Conservation (phyloP, 1,284 basidiomycete species). For the Phlebopus sp. region DNA sequence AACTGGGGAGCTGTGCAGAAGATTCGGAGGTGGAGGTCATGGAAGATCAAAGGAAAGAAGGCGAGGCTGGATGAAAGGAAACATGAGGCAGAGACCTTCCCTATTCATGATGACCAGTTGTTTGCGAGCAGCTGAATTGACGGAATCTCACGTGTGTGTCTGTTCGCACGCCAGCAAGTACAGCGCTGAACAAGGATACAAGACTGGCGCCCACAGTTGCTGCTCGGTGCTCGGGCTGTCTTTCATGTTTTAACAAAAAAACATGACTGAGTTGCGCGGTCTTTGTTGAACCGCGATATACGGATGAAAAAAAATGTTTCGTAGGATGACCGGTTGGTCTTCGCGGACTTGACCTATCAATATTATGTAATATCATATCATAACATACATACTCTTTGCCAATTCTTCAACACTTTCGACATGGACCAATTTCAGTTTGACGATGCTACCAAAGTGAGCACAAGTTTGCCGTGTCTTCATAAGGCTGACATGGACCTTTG, state of each 20-base stretch:
- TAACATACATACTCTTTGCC: background rate
- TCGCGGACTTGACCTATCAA: conserved; percentile 12
- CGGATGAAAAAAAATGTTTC: background rate
- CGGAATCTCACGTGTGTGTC: conserved; percentile 30
- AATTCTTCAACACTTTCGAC: conserved; percentile 19
- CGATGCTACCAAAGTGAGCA: conserved; percentile 68
- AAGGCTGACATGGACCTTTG: background rate
- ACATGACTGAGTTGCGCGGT: too few relatives aligned
- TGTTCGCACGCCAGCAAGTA: conserved; percentile 26
- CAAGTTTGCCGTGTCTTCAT: conserved; percentile 2
- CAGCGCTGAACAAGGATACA: conserved; percentile 2
- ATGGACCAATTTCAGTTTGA: conserved; percentile 75
- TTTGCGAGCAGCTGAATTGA: conserved; percentile 24
- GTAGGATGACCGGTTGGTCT: background rate
- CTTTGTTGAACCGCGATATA: background rate
- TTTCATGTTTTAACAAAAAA: too few relatives aligned
- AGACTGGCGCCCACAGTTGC: conserved; percentile 15
- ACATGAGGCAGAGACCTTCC: conserved; percentile 32
- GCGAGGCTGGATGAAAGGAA: conserved; percentile 11
- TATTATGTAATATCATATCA: conserved; percentile 26
- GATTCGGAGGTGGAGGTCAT: conserved; percentile 44
- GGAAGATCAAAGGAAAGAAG: conserved; percentile 37
- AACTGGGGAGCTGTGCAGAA: conserved; percentile 30
- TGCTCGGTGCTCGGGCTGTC: background rate
- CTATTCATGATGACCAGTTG: conserved; percentile 23